Evolutionary conservation across 2,329 filamentous ascomycete species (phyloP), one percentile per base, ranked within the genome.

Genomic region (Lasiodiplodia gonubiensis): DNA sequence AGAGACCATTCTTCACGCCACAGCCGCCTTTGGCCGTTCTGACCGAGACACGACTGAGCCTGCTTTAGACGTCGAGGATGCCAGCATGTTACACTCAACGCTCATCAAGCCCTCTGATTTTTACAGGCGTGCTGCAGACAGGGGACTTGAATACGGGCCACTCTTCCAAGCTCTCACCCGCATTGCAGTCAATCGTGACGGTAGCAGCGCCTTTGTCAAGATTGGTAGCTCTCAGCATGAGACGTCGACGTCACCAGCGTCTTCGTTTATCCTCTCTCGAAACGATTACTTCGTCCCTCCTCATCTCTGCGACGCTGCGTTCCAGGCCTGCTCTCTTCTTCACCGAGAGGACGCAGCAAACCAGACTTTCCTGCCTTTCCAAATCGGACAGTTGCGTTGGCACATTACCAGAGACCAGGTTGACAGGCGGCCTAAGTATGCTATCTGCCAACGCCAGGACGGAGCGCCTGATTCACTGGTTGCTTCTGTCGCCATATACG

Each of bases 161-260:
- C 46, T 49, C 7, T 49, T 49, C 46, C 46, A 23, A 3, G 18
- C 18, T 7, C 46, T 49, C 12, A 49, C 46, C n/a, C 18, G 46
- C 10, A 49, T 49, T 21, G 46, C 46, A n/a, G 46, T 49, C 18
- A 49, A 49, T 10, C 46, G 46, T 10, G 46, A 49, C 18, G 18
- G 46, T n/a, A 49, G 46, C 46, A 49, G 46, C n/a, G 46, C 46
- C 46, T 49, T 49, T 49, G 46, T 49, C 21, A 49, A 49, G 5
- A 49, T 49, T 7, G 46, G 46, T 7, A 3, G 46, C 46, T 49
- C 35, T 39, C 35, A 39, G 35, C 14, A 12, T 16, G 35, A 39
- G 35, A 39, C 35, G 2, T 16, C 35, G 12, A 16, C 46, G 10
- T 23, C 46, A n/a, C 18, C 46, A 49, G 11, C 46, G n/a, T 49